A percentile compares a stretch with the other conserved stretches of the same genome.
Evolutionary conservation across 2,329 filamentous ascomycete species (phyloP).

Genomic region (Zalaria sp.): DNA sequence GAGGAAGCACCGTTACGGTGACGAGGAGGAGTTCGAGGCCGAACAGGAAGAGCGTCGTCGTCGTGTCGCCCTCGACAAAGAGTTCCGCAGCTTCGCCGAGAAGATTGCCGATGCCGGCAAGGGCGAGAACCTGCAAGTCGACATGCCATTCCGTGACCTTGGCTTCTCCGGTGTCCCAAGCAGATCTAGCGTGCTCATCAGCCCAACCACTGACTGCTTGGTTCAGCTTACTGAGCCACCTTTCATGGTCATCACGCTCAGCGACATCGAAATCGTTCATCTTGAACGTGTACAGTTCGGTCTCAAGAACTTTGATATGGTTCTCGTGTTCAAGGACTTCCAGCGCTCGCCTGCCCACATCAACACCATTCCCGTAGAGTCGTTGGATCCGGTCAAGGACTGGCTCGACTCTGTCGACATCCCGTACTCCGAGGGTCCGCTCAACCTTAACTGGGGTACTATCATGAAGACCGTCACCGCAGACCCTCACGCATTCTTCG

Average conservation of each 20-base stretch:
- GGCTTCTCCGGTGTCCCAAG: conserved; percentile 95
- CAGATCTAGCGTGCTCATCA: conserved; percentile 87
- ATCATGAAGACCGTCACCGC: conserved; percentile 98
- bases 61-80: conserved; percentile 79
- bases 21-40: conserved; percentile 96
- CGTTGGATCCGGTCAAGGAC: conserved; percentile 88
- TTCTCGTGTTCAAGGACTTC: conserved; percentile 97
- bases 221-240: conserved; percentile 95
- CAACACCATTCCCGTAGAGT: conserved; percentile 96
- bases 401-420: conserved; percentile 96
- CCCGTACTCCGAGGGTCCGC: conserved; percentile 80
- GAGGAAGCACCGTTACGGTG: conserved; percentile 92
- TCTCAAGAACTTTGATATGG: conserved; percentile 96
- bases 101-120: conserved; percentile 94
- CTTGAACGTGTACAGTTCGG: conserved; percentile 92
- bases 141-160: conserved; percentile 92
- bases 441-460: conserved; percentile 96
- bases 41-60: conserved; percentile 93
- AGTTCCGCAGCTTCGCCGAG: conserved; percentile 92
- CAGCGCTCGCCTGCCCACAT: conserved; percentile 79
- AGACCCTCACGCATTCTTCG: conserved; percentile 90
- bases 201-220: conserved; percentile 90
- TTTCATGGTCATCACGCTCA: conserved; percentile 88
- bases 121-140: conserved; percentile 79
- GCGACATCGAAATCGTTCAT: conserved; percentile 92